Percentiles rank a stretch among this genome's conserved stretches.
These are phyloP conservation scores for Solanum rostratum DNA, from an alignment of 257 asterid genomes.

Conservation along the genomic window DNA sequence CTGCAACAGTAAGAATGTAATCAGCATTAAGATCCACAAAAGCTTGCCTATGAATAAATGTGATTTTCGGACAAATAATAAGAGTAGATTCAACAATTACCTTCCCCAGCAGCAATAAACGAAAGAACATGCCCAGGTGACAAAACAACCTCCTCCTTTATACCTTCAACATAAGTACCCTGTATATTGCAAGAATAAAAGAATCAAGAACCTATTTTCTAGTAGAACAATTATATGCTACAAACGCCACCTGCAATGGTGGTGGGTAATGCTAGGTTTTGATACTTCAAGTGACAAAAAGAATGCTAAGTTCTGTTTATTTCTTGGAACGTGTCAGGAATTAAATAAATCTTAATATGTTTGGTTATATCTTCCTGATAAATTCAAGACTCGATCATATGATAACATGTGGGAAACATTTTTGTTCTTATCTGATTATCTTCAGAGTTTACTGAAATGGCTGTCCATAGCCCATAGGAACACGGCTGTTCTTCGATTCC, in stretches of 20 bases:
- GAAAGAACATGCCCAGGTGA: slow-evolving; percentile 99
- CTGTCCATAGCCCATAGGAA: neutral
- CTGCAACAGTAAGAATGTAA: slow-evolving; percentile 42
- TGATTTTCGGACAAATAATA: neutral
- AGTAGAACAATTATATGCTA: neutral
- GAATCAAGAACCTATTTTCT: neutral
- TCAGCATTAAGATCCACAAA: neutral
- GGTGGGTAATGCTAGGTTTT: neutral
- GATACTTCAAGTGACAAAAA: neutral
- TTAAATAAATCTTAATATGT: neutral
- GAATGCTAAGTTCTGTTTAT: neutral
- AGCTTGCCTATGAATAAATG: neutral
- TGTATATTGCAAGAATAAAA: slow-evolving; percentile 12
- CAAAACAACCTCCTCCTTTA: slow-evolving; percentile 95
- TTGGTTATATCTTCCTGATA: neutral
- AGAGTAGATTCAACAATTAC: slow-evolving; percentile 21
- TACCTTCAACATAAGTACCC: slow-evolving; percentile 99
- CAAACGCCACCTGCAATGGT: neutral
- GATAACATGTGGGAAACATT: neutral
- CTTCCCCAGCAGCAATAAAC: slow-evolving; percentile 99
- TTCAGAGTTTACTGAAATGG: neutral
- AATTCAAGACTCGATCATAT: neutral
- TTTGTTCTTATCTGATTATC: neutral
- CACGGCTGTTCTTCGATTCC: neutral
- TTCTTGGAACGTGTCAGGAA: neutral